Conservation (phyloP, 805 yeast genomes). For the Metschnikowia corniflorae region DNA sequence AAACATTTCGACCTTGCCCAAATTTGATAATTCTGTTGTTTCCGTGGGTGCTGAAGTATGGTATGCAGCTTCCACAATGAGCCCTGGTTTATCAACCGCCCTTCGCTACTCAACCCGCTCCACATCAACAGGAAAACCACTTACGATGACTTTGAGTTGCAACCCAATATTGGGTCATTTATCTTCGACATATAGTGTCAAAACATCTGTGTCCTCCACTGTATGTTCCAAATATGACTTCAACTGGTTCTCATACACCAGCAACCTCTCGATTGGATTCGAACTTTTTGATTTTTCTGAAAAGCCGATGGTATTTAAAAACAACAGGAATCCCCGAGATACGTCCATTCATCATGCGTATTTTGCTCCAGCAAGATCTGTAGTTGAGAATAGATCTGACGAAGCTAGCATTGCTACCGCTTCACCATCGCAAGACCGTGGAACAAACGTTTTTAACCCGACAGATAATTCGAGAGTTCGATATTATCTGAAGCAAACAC, state of each 20-base stretch:
- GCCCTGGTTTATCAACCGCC: conserved; percentile 88
- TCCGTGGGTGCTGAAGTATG: conserved; percentile 84
- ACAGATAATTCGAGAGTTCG: conserved; percentile 17
- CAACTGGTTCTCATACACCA: conserved; percentile 84
- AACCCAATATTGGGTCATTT: conserved; percentile 91
- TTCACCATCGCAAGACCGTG: too few species aligned
- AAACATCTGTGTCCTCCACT: conserved; percentile 70
- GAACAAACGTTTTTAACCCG: too few species aligned
- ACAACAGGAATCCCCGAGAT: neutral
- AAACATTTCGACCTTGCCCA: conserved; percentile 23
- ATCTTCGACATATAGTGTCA: conserved; percentile 82
- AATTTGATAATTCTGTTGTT: conserved; percentile 58
- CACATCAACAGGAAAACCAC: conserved; percentile 82
- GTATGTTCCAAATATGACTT: conserved; percentile 85
- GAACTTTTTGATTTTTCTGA: conserved; percentile 65
- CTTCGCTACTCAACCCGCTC: conserved; percentile 82
- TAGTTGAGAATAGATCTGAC: too few species aligned
- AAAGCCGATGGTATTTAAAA: conserved; percentile 3
- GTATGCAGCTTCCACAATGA: conserved; percentile 78
- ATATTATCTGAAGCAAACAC: conserved; percentile 27
- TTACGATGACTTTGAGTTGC: conserved; percentile 79
- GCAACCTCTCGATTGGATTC: conserved; percentile 81
- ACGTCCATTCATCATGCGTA: conserved; percentile 15
- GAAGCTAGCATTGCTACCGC: too few species aligned
- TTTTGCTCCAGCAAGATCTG: too few species aligned